phyloP scores from a whole-genome alignment of 208 protist genomes.

The Trichomonas tenax region DNA sequence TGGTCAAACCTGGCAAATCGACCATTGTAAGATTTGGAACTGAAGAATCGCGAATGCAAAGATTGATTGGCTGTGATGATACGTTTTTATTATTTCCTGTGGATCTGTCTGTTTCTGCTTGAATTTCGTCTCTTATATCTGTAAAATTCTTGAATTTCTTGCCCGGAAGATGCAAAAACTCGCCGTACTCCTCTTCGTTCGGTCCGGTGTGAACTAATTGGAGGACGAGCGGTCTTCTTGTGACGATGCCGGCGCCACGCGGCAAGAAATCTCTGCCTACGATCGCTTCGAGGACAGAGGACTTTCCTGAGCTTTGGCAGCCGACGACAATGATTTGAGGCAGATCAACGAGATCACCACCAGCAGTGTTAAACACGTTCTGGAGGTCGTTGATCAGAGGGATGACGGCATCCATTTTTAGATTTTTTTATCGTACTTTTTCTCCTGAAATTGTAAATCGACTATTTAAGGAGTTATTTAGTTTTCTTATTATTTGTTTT shows the following conservation, averaged over 20 bases:
- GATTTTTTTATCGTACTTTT: neutral
- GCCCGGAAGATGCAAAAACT: constrained; percentile 59
- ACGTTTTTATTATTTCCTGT: neutral
- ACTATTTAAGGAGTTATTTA: too few species aligned
- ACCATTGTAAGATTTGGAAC: constrained; percentile 47
- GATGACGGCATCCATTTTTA: constrained; percentile 27
- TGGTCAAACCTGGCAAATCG: constrained; percentile 47
- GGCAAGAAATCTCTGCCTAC: constrained; percentile 96
- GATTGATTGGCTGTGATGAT: neutral
- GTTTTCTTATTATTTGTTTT: too few species aligned
- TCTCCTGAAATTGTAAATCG: too few species aligned
- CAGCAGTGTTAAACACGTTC: constrained; percentile 33
- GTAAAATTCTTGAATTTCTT: constrained; percentile 78
- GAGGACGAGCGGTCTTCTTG: constrained; percentile 88
- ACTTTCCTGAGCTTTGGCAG: constrained; percentile 36
- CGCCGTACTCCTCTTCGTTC: constrained; percentile 50
- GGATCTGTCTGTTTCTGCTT: constrained; percentile 71
- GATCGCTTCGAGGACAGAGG: constrained; percentile 87
- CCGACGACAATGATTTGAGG: constrained; percentile 41
- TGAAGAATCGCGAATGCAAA: constrained; percentile 27
- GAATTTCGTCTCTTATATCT: constrained; percentile 72
- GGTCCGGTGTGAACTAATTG: constrained; percentile 63
- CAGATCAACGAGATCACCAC: constrained; percentile 26
- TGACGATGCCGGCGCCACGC: constrained; percentile 93
- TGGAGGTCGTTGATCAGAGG: constrained; percentile 40